A percentile compares a stretch with the other conserved stretches of the same genome.
Evolutionary conservation across 148 eudicot genomes (phyloP).

Genomic region (Dianthus caryophyllus): DNA sequence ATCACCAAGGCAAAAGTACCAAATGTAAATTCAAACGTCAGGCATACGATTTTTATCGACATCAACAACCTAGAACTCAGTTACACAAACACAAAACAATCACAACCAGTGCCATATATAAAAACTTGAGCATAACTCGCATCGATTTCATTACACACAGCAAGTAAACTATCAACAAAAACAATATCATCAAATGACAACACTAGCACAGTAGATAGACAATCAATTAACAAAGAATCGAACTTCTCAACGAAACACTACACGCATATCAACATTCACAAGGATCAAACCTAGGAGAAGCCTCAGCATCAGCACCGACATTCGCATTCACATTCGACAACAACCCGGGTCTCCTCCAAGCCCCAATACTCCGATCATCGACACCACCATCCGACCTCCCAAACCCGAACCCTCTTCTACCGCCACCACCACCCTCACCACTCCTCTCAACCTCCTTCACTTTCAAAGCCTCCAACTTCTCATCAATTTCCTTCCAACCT

Average conservation of each 20-base stretch:
- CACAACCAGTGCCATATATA: background rate
- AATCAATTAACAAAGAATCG: no score
- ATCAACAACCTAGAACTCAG: background rate
- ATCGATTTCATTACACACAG: background rate
- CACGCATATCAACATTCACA: background rate
- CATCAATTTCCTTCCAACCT: constrained; percentile 97
- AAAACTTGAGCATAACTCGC: background rate
- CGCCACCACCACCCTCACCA: constrained; percentile 27
- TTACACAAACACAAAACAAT: background rate
- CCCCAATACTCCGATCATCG: constrained; percentile 40
- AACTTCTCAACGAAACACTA: background rate
- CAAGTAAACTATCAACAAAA: background rate
- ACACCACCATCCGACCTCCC: constrained; percentile 25
- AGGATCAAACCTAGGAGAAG: constrained; percentile 42
- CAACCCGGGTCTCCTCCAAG: constrained; percentile 73
- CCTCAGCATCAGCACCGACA: constrained; percentile 25
- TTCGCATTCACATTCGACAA: constrained; percentile 15
- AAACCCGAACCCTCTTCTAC: constrained; percentile 55
- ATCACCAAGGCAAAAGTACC: background rate
- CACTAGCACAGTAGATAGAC: background rate
- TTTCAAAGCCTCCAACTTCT: constrained; percentile 66
- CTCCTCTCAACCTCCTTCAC: constrained; percentile 38
- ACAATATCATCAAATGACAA: background rate
- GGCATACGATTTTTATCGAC: background rate
- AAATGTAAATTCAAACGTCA: background rate